Base-by-base conservation (phyloP, 2,329 filamentous ascomycete genomes). In the Corniculantispora saksenae region DNA sequence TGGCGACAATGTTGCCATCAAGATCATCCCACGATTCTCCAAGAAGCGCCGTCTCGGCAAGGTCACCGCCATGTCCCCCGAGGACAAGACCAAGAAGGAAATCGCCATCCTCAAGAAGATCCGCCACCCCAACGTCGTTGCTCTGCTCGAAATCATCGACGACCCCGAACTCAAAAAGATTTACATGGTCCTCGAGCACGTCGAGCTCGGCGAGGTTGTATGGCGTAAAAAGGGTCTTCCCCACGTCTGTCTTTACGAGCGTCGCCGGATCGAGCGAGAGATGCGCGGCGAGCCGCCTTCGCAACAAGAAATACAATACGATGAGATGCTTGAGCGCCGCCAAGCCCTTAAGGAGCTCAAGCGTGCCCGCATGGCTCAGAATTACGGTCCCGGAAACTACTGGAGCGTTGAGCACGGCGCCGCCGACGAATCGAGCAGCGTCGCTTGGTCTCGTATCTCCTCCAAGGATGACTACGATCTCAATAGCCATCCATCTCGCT, bases 81-180 rank as follows among this genome's bases (percentile, higher is more conserved):
- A 89, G 72, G 90, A 92, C 77, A 94, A 94, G 81, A 93, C 92
- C 64, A 97, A 97, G 81, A 91, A 91, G 75, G 95, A 99, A 80
- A 97, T 99, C 68, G 95, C 95, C 74, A 98, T 99, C 65, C 83
- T 99, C 72, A 99, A 99, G 78, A 99, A 99, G 81, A 97, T 97
- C 62, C 90, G 94, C 35, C 95, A 99, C 77, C 90, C 92, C n/a
- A 97, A 99, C 73, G 92, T 99, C 48, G 95, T 99, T 68, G 94
- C 92, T 71, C 83, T 99, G 47, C 86, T 98, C 68, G 95, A 99
- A 79, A 94, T 99, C 72, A 98, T 99, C 72, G 95, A 99, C 75
- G 95, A 99, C 75, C 94, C 94, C 1, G 92, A 93, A 72, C 88
- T 93, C 66, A 95, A 96, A 80, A 99, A 99, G 80, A 97, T 99